A percentile compares a stretch with the other conserved stretches of the same genome.
Evolutionary conservation across 306 rosid species (phyloP).

Genomic region (Sindora glabra): DNA sequence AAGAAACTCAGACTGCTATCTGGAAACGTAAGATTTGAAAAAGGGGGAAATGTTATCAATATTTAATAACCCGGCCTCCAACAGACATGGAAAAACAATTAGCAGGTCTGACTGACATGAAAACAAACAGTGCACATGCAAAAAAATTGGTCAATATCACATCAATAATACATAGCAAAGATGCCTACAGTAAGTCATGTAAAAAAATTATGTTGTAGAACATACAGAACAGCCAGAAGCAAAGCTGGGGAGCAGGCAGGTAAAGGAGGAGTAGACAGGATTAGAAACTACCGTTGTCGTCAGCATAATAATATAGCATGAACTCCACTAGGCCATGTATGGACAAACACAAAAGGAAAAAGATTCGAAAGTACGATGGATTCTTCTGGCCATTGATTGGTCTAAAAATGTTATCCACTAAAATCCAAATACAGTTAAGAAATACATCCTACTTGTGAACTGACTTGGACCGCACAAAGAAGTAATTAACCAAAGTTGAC

Average conservation of each 20-base stretch:
- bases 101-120: conserved; percentile 14
- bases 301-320: conserved; percentile 13
- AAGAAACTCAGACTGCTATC: conserved; percentile 4
- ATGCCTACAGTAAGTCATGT: not conserved
- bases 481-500: conserved; percentile 23
- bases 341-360: not conserved
- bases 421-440: conserved; percentile 24
- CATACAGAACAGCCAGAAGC: conserved; percentile 22
- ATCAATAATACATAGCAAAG: conserved; percentile 16
- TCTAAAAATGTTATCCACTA: conserved; percentile 21
- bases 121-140: conserved; percentile 13
- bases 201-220: conserved; percentile 6
- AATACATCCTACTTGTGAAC: conserved; percentile 16
- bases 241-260: conserved; percentile 13
- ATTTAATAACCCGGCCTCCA: conserved; percentile 1
- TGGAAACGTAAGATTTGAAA: conserved; percentile 1
- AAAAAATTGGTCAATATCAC: conserved; percentile 9
- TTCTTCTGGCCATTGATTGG: conserved; percentile 24
- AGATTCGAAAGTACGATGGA: not conserved
- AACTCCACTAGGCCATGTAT: conserved; percentile 3
- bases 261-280: conserved; percentile 16
- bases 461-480: conserved; percentile 13
- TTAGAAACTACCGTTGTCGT: conserved; percentile 15
- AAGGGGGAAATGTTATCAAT: not conserved
- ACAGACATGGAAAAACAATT: conserved; percentile 5